Evolutionary conservation across 2,329 filamentous ascomycete genomes (phyloP), one percentile per base, ranked within the genome.

Genomic region (Curvularia hawaiiensis): DNA sequence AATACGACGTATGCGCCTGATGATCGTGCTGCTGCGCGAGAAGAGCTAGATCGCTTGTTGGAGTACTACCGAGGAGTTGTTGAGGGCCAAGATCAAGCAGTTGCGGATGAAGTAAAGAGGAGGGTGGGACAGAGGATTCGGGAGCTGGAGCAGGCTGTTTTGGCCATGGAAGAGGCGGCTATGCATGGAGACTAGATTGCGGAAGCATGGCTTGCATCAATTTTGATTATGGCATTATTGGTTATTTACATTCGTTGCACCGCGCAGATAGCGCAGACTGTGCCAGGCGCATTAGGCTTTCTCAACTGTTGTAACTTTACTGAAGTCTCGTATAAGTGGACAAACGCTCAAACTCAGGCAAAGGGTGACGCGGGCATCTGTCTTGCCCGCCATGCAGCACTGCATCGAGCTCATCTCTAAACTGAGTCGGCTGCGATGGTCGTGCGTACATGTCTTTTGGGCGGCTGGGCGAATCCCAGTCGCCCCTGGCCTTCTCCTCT

Each of bases 1-100:
- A 80, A 81, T 56, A 82, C 82, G 11, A 79, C 84, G 31, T 85
- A 85, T 69, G 84, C 84, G 2, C 76, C 79, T 18, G 82, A 82
- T 26, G 83, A 85, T 59, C 74, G 84, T 4, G 79, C 78, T 18
- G 83, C 83, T 24, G 83, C 83, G 31, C 67, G 80, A 11, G 82
- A 84, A 66, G 83, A 84, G 62, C 64, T 86, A 53, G 77, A 78
- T 40, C 78, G 75, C 60, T 73, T 85, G 52, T 74, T 83, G 58
- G 76, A 78, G 49, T 80, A 77, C 11, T 85, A 81, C 57, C 72
- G 74, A 35, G 70, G 69, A 18, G 75, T 80, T 1, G 61, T 83
- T 5, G 76, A 66, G 41, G 77, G 78, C 7, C 59, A 66, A 28
- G 75, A 79, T 65, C 63, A 68, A 14, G 76, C 77, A 33, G 68